Conservation (phyloP, 2,329 filamentous ascomycete species). For the Scedosporium boydii region DNA sequence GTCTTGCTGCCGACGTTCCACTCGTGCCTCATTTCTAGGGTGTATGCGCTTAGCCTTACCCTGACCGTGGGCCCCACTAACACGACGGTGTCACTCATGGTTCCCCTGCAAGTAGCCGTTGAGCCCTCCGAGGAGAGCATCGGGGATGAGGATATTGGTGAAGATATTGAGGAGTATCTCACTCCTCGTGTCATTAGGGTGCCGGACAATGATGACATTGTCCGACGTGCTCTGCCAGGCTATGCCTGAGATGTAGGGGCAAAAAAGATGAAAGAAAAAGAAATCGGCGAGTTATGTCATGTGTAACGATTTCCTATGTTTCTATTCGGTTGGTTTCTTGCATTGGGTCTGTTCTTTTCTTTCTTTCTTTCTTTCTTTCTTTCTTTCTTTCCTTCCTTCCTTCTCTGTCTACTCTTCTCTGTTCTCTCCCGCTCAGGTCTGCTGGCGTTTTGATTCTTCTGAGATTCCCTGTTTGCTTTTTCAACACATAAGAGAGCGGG, state of each 20-base stretch:
- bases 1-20: constrained; percentile 48
- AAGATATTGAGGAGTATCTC: constrained; percentile 33
- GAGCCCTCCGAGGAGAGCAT: constrained; percentile 19
- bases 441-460: neutral
- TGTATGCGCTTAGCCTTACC: constrained; percentile 40
- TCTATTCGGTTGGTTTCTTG: constrained; percentile 3
- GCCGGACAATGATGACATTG: neutral
- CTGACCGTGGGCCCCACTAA: constrained; percentile 32
- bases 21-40: constrained; percentile 45
- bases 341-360: neutral
- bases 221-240: neutral
- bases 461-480: neutral
- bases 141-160: constrained; percentile 28
- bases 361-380: neutral
- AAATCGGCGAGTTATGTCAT: constrained; percentile 6
- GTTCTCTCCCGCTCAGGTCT: neutral
- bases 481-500: neutral
- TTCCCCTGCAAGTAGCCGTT: constrained; percentile 41
- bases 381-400: neutral
- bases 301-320: constrained; percentile 1
- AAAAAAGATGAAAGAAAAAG: neutral
- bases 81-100: constrained; percentile 31
- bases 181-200: constrained; percentile 26
- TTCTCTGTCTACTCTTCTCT: neutral
- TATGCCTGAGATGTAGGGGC: neutral